phyloP scores from a whole-genome alignment of 192 early-diverging fungal species.

The Allomyces javanicus region DNA sequence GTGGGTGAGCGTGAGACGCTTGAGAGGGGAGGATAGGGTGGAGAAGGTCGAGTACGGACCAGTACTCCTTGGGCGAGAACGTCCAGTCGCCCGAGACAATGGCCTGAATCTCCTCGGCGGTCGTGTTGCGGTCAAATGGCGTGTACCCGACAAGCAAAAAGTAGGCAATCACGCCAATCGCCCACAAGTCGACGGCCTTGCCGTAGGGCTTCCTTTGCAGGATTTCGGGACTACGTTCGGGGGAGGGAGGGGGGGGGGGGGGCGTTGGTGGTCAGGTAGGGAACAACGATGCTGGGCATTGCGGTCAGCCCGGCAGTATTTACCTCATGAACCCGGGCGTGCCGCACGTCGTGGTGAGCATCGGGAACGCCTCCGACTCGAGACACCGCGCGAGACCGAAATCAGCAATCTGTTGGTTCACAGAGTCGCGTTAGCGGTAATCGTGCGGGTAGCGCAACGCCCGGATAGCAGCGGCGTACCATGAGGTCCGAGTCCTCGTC shows the following conservation, averaged over 20 bases:
- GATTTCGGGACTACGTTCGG: slow-evolving; percentile 35
- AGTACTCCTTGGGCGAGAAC: slow-evolving; percentile 41
- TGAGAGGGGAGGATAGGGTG: too few relatives aligned
- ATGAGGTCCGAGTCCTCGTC: slow-evolving; percentile 37
- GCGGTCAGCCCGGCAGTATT: background rate
- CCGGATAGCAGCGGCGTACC: slow-evolving; percentile 14
- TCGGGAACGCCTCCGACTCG: slow-evolving; percentile 29
- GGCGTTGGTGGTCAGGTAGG: too few relatives aligned
- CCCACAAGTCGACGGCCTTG: slow-evolving; percentile 86
- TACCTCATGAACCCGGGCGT: slow-evolving; percentile 61
- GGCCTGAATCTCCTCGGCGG: slow-evolving; percentile 27
- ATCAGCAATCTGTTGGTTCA: slow-evolving; percentile 33
- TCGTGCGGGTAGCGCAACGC: background rate
- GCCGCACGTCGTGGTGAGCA: slow-evolving; percentile 49
- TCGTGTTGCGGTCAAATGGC: slow-evolving; percentile 46
- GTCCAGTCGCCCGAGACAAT: slow-evolving; percentile 35
- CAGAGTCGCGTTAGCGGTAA: too few relatives aligned
- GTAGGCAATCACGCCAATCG: slow-evolving; percentile 54
- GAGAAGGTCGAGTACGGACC: slow-evolving; percentile 10
- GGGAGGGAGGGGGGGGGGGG: background rate
- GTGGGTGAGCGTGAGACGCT: too few relatives aligned
- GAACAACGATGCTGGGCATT: too few relatives aligned
- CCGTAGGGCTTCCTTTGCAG: slow-evolving; percentile 63
- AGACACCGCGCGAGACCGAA: slow-evolving; percentile 57
- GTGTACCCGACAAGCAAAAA: slow-evolving; percentile 51